Percentiles rank a stretch among this genome's conserved stretches.
These are phyloP conservation scores for Diaporthe batatas DNA, from an alignment of 2,329 filamentous ascomycete species.

Conservation along the genomic window DNA sequence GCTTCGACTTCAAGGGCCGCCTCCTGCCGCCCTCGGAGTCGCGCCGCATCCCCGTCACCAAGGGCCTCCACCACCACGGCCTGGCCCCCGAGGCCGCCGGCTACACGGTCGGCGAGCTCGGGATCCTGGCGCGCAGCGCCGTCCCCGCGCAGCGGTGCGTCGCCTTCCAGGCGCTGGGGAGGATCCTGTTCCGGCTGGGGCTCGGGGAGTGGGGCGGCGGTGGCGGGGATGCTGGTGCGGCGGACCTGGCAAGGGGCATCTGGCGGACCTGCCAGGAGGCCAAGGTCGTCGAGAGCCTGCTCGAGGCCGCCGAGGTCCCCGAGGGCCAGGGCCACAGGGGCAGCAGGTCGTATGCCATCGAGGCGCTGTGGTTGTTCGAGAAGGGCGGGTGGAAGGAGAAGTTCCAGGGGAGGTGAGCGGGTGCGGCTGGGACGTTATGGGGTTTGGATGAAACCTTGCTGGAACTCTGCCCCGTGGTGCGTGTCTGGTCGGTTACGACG, in stretches of 20 bases:
- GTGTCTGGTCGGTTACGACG: no score
- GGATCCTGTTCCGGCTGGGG: slow-evolving; percentile 86
- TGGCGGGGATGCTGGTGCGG: slow-evolving; percentile 69
- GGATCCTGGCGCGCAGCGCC: slow-evolving; percentile 82
- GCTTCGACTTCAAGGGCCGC: slow-evolving; percentile 88
- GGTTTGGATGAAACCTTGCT: not conserved
- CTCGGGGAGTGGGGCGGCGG: slow-evolving; percentile 78
- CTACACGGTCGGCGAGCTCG: slow-evolving; percentile 91
- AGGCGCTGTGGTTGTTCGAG: slow-evolving; percentile 87
- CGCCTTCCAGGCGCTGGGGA: slow-evolving; percentile 90
- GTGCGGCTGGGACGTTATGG: not conserved
- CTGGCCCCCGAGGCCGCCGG: slow-evolving; percentile 93
- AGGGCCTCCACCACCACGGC: slow-evolving; percentile 93
- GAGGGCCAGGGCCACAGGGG: slow-evolving; percentile 79
- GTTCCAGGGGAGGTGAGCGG: slow-evolving; percentile 60
- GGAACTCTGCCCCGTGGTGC: no score
- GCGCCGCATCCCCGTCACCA: slow-evolving; percentile 78
- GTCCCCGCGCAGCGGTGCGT: slow-evolving; percentile 91
- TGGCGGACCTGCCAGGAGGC: slow-evolving; percentile 86
- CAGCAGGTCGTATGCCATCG: slow-evolving; percentile 85
- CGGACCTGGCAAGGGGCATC: slow-evolving; percentile 77
- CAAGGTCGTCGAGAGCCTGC: slow-evolving; percentile 80
- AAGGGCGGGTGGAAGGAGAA: slow-evolving; percentile 78
- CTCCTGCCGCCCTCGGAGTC: slow-evolving; percentile 83
- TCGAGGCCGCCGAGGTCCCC: slow-evolving; percentile 78